phyloP scores from a whole-genome alignment of 306 rosid species.

The Oxytropis ochrocephala region DNA sequence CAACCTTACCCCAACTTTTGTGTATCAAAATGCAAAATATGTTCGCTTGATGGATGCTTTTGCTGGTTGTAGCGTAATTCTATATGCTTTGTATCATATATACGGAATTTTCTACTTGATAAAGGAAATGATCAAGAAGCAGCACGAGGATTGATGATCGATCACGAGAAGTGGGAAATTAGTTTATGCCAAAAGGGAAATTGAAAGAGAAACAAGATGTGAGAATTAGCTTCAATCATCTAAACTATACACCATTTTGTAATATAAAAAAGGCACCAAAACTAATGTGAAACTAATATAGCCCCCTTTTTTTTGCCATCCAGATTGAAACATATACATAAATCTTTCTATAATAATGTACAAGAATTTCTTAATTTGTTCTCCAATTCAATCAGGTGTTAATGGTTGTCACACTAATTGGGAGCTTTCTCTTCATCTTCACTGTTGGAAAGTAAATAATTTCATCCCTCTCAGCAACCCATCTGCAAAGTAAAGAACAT shows the following conservation, averaged over 20 bases:
- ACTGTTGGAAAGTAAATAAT: slow-evolving; percentile 71
- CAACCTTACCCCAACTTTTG: too few relatives aligned
- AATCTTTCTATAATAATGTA: not conserved
- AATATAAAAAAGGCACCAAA: slow-evolving; percentile 15
- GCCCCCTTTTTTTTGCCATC: not conserved
- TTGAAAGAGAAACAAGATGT: slow-evolving; percentile 23
- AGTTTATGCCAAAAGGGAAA: too few relatives aligned
- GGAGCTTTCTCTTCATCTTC: slow-evolving; percentile 73
- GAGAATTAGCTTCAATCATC: slow-evolving; percentile 37
- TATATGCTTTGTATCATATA: too few relatives aligned
- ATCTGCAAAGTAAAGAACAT: slow-evolving; percentile 34
- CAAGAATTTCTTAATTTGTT: not conserved
- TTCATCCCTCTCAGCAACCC: slow-evolving; percentile 65
- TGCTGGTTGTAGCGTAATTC: too few relatives aligned
- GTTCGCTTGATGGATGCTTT: too few relatives aligned
- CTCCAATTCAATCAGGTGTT: not conserved
- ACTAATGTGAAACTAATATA: slow-evolving; percentile 40
- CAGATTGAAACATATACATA: not conserved
- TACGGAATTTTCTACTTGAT: too few relatives aligned
- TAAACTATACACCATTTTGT: slow-evolving; percentile 22
- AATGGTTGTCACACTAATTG: slow-evolving; percentile 43
- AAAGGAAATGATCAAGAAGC: too few relatives aligned
- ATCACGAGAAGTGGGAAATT: too few relatives aligned
- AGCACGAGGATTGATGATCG: too few relatives aligned
- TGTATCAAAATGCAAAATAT: too few relatives aligned